phyloP scores from a whole-genome alignment of 495 filamentous ascomycete genomes.

The Margaritispora aquatica region DNA sequence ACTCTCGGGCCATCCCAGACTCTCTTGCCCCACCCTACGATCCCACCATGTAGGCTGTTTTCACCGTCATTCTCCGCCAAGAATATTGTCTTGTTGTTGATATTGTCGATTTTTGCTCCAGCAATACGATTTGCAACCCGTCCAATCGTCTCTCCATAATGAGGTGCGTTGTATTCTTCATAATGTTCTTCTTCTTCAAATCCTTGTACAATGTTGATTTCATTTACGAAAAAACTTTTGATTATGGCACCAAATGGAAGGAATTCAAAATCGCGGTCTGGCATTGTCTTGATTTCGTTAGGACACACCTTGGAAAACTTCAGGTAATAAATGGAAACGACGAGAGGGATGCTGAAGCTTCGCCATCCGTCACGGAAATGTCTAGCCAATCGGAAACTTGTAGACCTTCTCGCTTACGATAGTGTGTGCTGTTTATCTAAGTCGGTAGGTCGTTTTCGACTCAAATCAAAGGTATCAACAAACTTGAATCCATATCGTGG shows the following conservation, averaged over 20 bases:
- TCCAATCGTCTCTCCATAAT: conserved; percentile 91
- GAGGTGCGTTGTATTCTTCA: conserved; percentile 62
- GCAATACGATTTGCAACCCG: conserved; percentile 84
- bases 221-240: conserved; percentile 70
- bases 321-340: no score
- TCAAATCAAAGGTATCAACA: no score
- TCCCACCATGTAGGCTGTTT: conserved; percentile 80
- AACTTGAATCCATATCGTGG: no score
- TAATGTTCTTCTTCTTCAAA: conserved; percentile 73
- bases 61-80: conserved; percentile 68
- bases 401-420: no score
- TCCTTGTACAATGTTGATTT: conserved; percentile 75
- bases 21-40: conserved; percentile 79
- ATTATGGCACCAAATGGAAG: conserved; percentile 84
- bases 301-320: no score
- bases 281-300: no score
- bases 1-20: conserved; percentile 70
- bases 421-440: no score
- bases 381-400: no score
- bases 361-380: no score
- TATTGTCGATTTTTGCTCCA: conserved; percentile 56
- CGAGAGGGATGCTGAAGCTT: no score
- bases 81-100: conserved; percentile 66
- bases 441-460: no score
- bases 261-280: conserved; percentile 49